These are phyloP conservation scores for Galerina sulciceps DNA, from an alignment of 768 basidiomycete species.

Conservation along the genomic window DNA sequence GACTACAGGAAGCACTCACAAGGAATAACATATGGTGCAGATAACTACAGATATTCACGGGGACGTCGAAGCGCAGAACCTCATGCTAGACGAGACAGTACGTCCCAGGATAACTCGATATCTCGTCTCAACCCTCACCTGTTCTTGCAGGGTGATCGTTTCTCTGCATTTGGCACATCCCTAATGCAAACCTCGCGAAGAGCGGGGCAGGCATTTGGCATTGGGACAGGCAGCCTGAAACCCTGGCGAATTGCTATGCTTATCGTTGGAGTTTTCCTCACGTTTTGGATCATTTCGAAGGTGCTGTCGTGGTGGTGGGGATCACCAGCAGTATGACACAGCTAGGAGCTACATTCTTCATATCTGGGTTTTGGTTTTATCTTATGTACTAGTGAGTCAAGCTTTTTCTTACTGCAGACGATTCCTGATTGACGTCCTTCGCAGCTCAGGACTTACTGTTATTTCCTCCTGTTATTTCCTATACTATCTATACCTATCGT, in stretches of 20 bases:
- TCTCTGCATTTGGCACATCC: slow-evolving; percentile 64
- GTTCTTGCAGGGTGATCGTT: slow-evolving; percentile 61
- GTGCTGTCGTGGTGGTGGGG: slow-evolving; percentile 53
- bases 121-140: background rate
- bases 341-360: background rate
- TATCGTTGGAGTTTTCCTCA: slow-evolving; percentile 57
- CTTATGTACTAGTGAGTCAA: background rate
- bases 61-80: slow-evolving; percentile 84
- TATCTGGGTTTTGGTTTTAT: background rate
- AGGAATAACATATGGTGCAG: slow-evolving; percentile 36
- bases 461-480: too few species aligned
- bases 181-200: slow-evolving; percentile 71
- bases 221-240: slow-evolving; percentile 66
- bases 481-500: too few species aligned
- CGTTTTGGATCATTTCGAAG: slow-evolving; percentile 60
- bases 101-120: slow-evolving; percentile 24
- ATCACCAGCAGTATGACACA: slow-evolving; percentile 16
- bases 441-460: too few species aligned
- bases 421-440: too few species aligned
- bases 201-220: slow-evolving; percentile 76
- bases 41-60: slow-evolving; percentile 88
- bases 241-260: slow-evolving; percentile 71
- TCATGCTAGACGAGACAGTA: slow-evolving; percentile 78
- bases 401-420: background rate
- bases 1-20: background rate